phyloP scores from a whole-genome alignment of 2,329 filamentous ascomycete genomes.

The Fusarium udum region DNA sequence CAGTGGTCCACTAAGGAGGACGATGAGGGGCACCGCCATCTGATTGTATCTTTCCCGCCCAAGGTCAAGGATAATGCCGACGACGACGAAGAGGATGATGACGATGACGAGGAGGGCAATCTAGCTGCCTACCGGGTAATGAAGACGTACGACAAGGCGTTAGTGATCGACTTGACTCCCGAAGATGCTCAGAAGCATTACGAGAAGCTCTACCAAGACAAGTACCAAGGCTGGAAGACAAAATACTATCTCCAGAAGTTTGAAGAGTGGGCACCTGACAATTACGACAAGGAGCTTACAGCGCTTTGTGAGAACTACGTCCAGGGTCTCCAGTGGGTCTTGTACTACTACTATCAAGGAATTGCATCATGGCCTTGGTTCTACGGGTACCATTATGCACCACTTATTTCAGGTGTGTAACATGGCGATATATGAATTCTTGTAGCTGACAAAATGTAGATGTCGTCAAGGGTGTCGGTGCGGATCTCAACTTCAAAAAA shows the following conservation, averaged over 20 bases:
- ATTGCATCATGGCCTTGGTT: constrained; percentile 99
- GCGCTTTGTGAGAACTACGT: constrained; percentile 95
- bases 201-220: constrained; percentile 86
- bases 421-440: neutral
- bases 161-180: constrained; percentile 80
- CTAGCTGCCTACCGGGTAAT: constrained; percentile 86
- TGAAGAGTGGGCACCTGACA: constrained; percentile 81
- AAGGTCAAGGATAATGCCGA: constrained; percentile 54
- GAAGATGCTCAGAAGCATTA: constrained; percentile 83
- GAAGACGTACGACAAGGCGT: constrained; percentile 89
- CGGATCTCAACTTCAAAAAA: constrained; percentile 90
- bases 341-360: constrained; percentile 97
- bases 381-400: constrained; percentile 95
- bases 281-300: constrained; percentile 77
- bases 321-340: constrained; percentile 95
- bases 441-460: constrained; percentile 66
- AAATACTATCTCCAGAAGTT: constrained; percentile 93
- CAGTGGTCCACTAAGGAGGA: constrained; percentile 68
- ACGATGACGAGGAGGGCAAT: constrained; percentile 79
- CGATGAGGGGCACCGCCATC: constrained; percentile 63
- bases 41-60: constrained; percentile 61
- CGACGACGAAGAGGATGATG: constrained; percentile 61
- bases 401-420: constrained; percentile 83
- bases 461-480: constrained; percentile 85
- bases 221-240: constrained; percentile 93